Base-by-base conservation (phyloP, 108 stramenopile species). In the Stephanodiscus minutulus region DNA sequence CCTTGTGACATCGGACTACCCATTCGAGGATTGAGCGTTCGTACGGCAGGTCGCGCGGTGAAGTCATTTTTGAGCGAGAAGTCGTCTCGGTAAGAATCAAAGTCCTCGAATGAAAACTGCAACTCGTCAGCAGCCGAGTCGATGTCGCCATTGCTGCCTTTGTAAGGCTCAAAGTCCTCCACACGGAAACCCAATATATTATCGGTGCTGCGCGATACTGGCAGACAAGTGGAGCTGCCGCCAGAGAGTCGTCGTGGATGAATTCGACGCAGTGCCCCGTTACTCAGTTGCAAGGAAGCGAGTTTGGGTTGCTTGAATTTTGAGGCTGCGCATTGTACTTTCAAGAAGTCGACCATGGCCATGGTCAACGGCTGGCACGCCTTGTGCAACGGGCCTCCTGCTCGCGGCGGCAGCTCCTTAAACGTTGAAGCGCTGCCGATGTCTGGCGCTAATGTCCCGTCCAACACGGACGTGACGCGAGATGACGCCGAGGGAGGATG, bases 91-190 rank as follows among this genome's bases (percentile, higher is more conserved):
- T 50, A 70, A 28, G 58, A 57, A 22, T 56, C 66, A 39, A 68
- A 68, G 25, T 53, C 66, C 52, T 68, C 66, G 2, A 56, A 54
- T 56, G 54, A 56, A 57, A 68, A 68, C 41, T 68, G 66, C 35
- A 57, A 57, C n/a, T 68, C 66, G 7, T 60, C 59, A 18, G 13
- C 36, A 56, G 25, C 22, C 52, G 25, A 24, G 25, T 53, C 27
- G 25, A 2, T 29, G 35, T 54, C 66, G 37, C 47, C 52, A 22
- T 54, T 54, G 37, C 35, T 12, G 6, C 47, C 50, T 7, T 36
- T 52, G 39, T 29, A 56, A 27, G 66, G 68, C 50, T 70, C 76
- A 27, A 77, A 77, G 39, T 70, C 69, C 41, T 70, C 68, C 18
- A 59, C 25, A 27, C 62, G 31, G 22, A 64, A 70, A 28, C 61